phyloP scores from a whole-genome alignment of 2,329 filamentous ascomycete species.

The Fusarium sp. region DNA sequence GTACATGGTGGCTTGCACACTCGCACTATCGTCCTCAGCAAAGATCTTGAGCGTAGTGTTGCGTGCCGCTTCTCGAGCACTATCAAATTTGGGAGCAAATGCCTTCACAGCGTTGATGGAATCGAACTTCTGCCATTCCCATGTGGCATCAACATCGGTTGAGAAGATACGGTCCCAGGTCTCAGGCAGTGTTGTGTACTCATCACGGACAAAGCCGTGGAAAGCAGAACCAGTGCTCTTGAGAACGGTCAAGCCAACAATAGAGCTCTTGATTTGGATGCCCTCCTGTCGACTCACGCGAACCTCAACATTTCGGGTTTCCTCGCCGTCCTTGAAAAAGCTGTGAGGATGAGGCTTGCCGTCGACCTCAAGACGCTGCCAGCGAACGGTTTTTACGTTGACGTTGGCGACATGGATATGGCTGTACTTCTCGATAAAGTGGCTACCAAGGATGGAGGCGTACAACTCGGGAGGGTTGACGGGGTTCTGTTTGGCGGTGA shows the following conservation, averaged over 20 bases:
- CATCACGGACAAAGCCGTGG: constrained; percentile 92
- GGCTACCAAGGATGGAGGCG: constrained; percentile 83
- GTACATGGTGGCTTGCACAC: constrained; percentile 98
- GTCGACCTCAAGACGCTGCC: constrained; percentile 89
- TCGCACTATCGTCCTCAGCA: constrained; percentile 89
- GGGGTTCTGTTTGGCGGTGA: constrained; percentile 93
- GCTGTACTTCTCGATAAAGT: constrained; percentile 88
- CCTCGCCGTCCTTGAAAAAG: constrained; percentile 89
- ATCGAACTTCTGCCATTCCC: constrained; percentile 84
- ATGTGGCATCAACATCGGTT: constrained; percentile 88
- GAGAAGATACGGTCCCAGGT: constrained; percentile 96
- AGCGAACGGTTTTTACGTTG: constrained; percentile 86
- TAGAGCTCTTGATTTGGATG: constrained; percentile 81
- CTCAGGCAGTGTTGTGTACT: constrained; percentile 91
- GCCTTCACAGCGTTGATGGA: constrained; percentile 75
- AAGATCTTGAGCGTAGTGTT: constrained; percentile 92
- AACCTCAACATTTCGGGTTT: constrained; percentile 86
- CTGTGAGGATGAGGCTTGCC: constrained; percentile 95
- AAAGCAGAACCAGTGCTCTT: constrained; percentile 98
- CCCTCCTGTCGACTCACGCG: constrained; percentile 75
- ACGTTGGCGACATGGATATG: constrained; percentile 91
- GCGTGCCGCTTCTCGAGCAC: constrained; percentile 82
- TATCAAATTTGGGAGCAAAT: constrained; percentile 77
- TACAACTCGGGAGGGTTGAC: constrained; percentile 95
- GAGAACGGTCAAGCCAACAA: constrained; percentile 86